These are phyloP conservation scores for Oemleria cerasiformis DNA, from an alignment of 306 rosid genomes.

Conservation along the genomic window DNA sequence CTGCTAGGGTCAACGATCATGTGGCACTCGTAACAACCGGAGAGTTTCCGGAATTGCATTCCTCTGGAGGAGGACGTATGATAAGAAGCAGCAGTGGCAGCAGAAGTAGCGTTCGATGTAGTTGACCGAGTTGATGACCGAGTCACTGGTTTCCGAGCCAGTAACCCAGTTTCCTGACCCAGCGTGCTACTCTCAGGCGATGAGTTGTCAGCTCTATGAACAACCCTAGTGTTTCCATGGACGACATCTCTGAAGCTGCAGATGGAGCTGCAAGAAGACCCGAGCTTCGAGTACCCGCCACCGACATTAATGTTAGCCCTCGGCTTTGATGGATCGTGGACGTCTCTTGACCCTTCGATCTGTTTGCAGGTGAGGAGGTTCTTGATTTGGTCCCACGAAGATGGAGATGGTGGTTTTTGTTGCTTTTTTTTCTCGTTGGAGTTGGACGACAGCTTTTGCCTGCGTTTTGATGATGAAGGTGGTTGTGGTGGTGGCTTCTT, in stretches of 20 bases:
- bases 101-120: conserved; percentile 46
- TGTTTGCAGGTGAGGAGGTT: conserved; percentile 82
- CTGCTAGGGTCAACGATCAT: conserved; percentile 90
- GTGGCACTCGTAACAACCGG: conserved; percentile 97
- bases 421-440: conserved; percentile 4
- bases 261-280: conserved; percentile 89
- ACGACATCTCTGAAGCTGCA: conserved; percentile 88
- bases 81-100: conserved; percentile 22
- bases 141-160: conserved; percentile 41
- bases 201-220: conserved; percentile 79
- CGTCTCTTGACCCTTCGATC: conserved; percentile 59
- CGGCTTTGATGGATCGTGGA: conserved; percentile 64
- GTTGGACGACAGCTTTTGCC: conserved; percentile 22
- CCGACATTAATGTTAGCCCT: neutral
- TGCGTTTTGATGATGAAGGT: conserved; percentile 24
- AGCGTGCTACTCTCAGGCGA: conserved; percentile 86
- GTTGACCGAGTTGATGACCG: conserved; percentile 36
- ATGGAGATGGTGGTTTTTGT: conserved; percentile 32
- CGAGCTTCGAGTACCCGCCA: conserved; percentile 49
- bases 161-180: conserved; percentile 70
- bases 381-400: conserved; percentile 89
- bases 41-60: conserved; percentile 86
- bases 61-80: conserved; percentile 62
- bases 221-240: conserved; percentile 79
- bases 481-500: conserved; percentile 13